phyloP scores from a whole-genome alignment of 139 green algal species.

The Microglena sp. region DNA sequence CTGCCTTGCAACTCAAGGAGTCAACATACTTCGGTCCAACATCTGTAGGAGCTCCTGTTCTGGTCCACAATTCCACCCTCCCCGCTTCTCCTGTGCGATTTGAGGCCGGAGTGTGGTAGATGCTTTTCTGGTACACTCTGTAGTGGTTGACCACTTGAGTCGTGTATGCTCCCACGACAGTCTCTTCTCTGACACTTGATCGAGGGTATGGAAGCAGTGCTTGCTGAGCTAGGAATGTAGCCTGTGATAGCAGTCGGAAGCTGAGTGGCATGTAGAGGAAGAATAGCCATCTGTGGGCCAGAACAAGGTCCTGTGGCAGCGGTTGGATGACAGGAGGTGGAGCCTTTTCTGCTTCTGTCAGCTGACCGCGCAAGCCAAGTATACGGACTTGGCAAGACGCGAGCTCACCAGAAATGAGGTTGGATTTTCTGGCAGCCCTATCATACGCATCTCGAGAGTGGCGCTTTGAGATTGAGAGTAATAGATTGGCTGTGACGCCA shows the following conservation, averaged over 20 bases:
- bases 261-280: slow-evolving; percentile 38
- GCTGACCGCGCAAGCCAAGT: too few species aligned
- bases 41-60: background rate
- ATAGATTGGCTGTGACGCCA: too few species aligned
- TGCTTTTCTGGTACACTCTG: slow-evolving; percentile 3
- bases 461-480: too few species aligned
- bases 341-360: background rate
- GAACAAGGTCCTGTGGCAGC: slow-evolving; percentile 7
- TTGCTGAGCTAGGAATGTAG: slow-evolving; percentile 30
- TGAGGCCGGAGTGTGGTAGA: slow-evolving; percentile 7
- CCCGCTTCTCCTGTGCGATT: background rate
- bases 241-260: slow-evolving; percentile 27
- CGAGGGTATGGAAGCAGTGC: slow-evolving; percentile 24
- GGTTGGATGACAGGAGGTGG: slow-evolving; percentile 33
- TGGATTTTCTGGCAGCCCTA: too few species aligned
- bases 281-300: slow-evolving; percentile 30
- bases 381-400: too few species aligned
- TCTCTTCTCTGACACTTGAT: background rate
- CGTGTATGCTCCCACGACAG: background rate
- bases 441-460: too few species aligned
- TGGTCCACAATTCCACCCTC: background rate
- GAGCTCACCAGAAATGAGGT: too few species aligned
- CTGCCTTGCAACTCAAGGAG: background rate
- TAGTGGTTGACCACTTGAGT: slow-evolving; percentile 14
- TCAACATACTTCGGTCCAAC: slow-evolving; percentile 23